Evolutionary conservation across 805 yeast species (phyloP), one percentile per base, ranked within the genome.

Genomic region (Sugiyamaella valdiviana): DNA sequence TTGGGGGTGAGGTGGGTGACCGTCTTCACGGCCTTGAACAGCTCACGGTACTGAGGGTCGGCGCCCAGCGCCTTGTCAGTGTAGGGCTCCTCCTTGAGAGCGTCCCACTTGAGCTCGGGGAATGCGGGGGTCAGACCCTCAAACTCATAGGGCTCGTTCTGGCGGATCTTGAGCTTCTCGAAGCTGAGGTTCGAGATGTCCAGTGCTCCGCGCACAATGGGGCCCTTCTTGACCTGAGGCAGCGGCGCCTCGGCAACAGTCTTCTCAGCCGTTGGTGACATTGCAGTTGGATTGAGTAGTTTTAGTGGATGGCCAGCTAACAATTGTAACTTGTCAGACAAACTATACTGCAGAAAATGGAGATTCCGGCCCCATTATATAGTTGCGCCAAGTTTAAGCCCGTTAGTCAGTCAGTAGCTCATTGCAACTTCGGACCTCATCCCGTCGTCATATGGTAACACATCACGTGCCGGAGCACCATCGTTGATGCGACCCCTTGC

Each of bases 1-100:
- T 78, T 82, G 24, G 93, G 91, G 1, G 86, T 78, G 36, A 84
- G 63, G 53, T 74, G 75, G 52, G 53, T 61, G 21, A 64, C 58
- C 39, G 57, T 50, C 17, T 53, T 48, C 14, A 62, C 66, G 17
- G 56, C 58, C 21, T 50, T 49, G 55, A 62, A 58, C 17, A 64
- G 55, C 19, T 59, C 55, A 35, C 54, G 42, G 53, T 57, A 63
- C 16, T 49, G 42, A 6, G 63, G 60, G 44, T 64, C 67, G 3
- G 66, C 68, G 5, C 49, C 41, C 14, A 61, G 45, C 1, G 63
- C 68, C 16, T 51, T 55, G 42, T 63, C 67, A 7, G 40, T 39
- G 36, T 45, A 48, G 7, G 53, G 55, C n/a, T 57, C 29, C 24
- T 48, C 53, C 38, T 54, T 60, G 4, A 65, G 52, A 1, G 65